A percentile compares a stretch with the other conserved stretches of the same genome.
These are phyloP conservation scores for Graphium sp. DNA, from an alignment of 2,329 filamentous ascomycete species.

Conservation along the genomic window DNA sequence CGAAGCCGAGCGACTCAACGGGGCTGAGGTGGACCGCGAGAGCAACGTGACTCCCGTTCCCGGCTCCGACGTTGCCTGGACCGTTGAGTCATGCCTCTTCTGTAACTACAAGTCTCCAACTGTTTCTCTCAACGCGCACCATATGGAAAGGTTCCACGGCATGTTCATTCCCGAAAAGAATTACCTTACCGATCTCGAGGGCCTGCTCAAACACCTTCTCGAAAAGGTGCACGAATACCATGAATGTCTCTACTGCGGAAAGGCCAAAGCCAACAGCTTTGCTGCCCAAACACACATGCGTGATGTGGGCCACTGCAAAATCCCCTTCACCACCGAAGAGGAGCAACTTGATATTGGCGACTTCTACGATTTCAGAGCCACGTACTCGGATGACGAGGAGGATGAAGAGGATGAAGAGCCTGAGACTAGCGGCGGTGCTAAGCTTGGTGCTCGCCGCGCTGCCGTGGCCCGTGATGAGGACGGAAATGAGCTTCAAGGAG, in stretches of 20 bases:
- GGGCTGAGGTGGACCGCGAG: too few relatives aligned
- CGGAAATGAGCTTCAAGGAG: conserved; percentile 28
- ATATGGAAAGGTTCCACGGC: conserved; percentile 88
- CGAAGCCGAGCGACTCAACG: conserved; percentile 26
- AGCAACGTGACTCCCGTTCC: conserved; percentile 18
- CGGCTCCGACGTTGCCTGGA: conserved; percentile 17
- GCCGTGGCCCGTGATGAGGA: conserved; percentile 32
- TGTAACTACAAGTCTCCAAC: conserved; percentile 76
- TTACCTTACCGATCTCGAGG: conserved; percentile 69
- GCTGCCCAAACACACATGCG: conserved; percentile 94
- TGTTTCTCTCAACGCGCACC: conserved; percentile 57
- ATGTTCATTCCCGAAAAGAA: conserved; percentile 89
- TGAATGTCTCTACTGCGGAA: conserved; percentile 80
- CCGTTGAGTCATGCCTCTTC: conserved; percentile 58
- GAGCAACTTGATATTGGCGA: conserved; percentile 91
- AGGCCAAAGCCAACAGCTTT: conserved; percentile 58
- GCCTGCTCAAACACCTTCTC: conserved; percentile 62
- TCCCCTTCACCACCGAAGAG: conserved; percentile 74
- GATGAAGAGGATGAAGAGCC: conserved; percentile 36
- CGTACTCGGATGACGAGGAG: conserved; percentile 71
- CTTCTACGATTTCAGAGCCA: conserved; percentile 92
- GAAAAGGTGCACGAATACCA: conserved; percentile 64
- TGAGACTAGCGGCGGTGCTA: conserved; percentile 43
- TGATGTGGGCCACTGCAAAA: conserved; percentile 92
- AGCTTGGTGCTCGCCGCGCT: conserved; percentile 45